Evolutionary conservation across 345 rosid species (phyloP).

Genomic region (Pugionium cornutum): DNA sequence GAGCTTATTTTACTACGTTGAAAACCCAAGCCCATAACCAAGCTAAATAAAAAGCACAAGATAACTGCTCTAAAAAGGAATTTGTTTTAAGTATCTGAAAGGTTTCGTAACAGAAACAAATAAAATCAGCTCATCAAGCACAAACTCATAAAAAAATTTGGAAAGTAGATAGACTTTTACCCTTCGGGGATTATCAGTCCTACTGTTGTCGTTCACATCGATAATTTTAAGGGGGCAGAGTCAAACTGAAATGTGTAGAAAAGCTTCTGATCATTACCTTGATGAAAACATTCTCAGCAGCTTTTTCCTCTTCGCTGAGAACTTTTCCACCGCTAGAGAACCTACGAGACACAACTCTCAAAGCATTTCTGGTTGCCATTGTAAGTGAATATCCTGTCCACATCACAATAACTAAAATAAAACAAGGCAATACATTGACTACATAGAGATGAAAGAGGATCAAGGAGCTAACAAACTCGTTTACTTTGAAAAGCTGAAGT

Average conservation of each 20-base stretch:
- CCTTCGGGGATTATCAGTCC: constrained; percentile 1
- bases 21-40: background rate
- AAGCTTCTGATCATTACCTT: constrained; percentile 50
- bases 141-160: background rate
- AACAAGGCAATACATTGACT: too few species aligned
- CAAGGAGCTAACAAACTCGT: too few species aligned
- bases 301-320: constrained; percentile 89
- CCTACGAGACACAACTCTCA: constrained; percentile 60
- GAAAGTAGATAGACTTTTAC: constrained; percentile 2
- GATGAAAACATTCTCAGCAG: constrained; percentile 90
- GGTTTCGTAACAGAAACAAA: background rate
- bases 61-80: too few species aligned
- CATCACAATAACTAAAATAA: background rate
- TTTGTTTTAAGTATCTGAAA: background rate
- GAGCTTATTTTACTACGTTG: background rate
- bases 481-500: too few species aligned
- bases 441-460: too few species aligned
- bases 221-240: background rate
- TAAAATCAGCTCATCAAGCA: background rate
- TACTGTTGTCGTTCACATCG: background rate
- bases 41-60: background rate
- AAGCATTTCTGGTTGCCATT: constrained; percentile 65
- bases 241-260: background rate
- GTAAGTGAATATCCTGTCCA: constrained; percentile 33
- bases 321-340: constrained; percentile 72